Base-by-base conservation (phyloP, 1,284 basidiomycete species). In the Cryptococcus hybrid region DNA sequence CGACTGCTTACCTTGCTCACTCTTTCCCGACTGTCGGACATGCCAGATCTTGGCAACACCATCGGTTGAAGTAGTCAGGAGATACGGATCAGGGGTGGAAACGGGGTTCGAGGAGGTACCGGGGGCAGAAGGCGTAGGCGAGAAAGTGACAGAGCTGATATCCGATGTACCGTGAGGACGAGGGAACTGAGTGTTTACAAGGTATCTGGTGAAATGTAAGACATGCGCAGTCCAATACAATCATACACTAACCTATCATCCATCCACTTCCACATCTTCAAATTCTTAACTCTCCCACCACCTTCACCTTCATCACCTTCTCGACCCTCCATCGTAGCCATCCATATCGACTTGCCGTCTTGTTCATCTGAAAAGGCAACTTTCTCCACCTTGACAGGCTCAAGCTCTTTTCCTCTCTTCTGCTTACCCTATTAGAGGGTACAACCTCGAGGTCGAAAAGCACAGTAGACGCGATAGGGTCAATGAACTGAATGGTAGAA, bases 241-340 rank as follows among this genome's bases (percentile, higher is more conserved):
- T 35, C 7, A 55, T 68, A 64, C 49, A 73, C 71, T 30, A 30
- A 30, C 30, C 64, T 75, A 56, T 85, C 78, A 71, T 77, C 66
- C 15, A 88, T 85, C 90, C 92, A 95, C 58, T 80, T 80, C 94
- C 94, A 98, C 45, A 97, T 78, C 78, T 97, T 97, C 64, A 98
- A 82, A 69, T 88, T 87, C 7, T 87, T 81, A 66, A 92, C 90
- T n/a, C 18, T 77, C 57, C 82, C 82, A 65, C 72, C 58, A 49
- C 72, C 71, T 53, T 72, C 70, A 24, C 80, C 79, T 15, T 84
- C 84, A 47, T 88, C 85, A 12, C 84, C 85, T 59, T 85, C 83
- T 57, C 93, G 84, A 38, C 80, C 80, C 75, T 99, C 95, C 42
- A 93, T 78, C 0, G 95, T 96, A 1, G 92, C 92, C 86, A 99